A percentile compares a stretch with the other conserved stretches of the same genome.
Conservation (phyloP, 352 stramenopile species). For the Phytophthora sansomeana region DNA sequence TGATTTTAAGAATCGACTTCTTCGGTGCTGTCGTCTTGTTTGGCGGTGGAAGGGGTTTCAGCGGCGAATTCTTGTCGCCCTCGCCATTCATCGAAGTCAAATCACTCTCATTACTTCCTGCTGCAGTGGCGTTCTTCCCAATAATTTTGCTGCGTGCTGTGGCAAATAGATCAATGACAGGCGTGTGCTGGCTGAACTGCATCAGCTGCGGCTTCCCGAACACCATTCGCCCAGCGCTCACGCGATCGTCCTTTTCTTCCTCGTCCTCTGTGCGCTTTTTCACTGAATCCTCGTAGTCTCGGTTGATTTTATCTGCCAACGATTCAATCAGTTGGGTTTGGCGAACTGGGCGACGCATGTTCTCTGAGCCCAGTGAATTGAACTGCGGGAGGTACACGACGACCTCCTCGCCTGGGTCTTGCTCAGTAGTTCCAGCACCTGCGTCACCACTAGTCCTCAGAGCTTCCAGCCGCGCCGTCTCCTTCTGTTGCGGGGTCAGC, state of each 20-base stretch:
- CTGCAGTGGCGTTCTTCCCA: conserved; percentile 8
- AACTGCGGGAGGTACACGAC: conserved; percentile 65
- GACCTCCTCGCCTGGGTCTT: conserved; percentile 40
- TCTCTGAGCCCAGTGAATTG: conserved; percentile 71
- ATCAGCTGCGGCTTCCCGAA: conserved; percentile 62
- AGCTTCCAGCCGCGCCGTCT: conserved; percentile 42
- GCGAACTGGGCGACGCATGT: conserved; percentile 56
- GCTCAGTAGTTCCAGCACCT: conserved; percentile 19
- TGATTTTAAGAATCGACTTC: conserved; percentile 66
- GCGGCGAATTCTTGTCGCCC: conserved; percentile 16
- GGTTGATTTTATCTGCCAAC: conserved; percentile 59
- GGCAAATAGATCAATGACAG: conserved; percentile 49
- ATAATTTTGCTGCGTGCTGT: conserved; percentile 50
- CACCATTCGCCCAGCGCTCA: conserved; percentile 47
- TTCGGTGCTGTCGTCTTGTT: conserved; percentile 56
- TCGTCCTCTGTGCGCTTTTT: conserved; percentile 40
- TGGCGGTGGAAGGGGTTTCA: conserved; percentile 41
- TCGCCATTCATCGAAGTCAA: not conserved
- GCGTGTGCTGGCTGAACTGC: conserved; percentile 44
- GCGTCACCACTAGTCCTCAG: conserved; percentile 23
- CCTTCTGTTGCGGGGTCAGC: conserved; percentile 28
- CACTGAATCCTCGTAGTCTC: conserved; percentile 59
- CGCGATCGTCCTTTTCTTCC: conserved; percentile 27
- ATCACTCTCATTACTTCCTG: not conserved
- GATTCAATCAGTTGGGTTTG: conserved; percentile 68